Evolutionary conservation across 257 asterid species (phyloP).

Genomic region (Solanum tarijense): DNA sequence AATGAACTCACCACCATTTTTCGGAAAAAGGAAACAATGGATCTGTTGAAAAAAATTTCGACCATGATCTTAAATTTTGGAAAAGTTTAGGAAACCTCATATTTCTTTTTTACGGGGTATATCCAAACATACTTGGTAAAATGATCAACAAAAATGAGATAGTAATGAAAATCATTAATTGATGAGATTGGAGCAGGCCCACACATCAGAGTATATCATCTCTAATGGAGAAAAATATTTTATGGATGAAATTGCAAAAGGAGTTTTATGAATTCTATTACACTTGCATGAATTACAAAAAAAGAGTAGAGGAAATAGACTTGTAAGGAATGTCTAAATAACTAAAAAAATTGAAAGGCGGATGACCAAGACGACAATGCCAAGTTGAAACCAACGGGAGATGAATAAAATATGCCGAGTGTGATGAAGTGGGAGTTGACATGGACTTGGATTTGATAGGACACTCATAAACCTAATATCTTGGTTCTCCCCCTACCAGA

Average conservation of each 20-base stretch:
- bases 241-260: not conserved
- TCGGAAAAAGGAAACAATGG: not conserved
- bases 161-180: not conserved
- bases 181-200: not conserved
- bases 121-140: not conserved
- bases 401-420: too few species aligned
- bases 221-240: not conserved
- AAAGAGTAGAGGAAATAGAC: not conserved
- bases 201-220: not conserved
- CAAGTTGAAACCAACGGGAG: not conserved
- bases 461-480: not conserved
- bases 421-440: not conserved
- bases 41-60: not conserved
- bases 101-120: too few species aligned
- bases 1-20: not conserved
- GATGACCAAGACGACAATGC: not conserved
- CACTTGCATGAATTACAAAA: not conserved
- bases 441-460: not conserved
- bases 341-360: not conserved
- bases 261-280: not conserved
- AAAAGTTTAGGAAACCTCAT: not conserved
- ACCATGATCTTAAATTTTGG: not conserved
- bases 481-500: not conserved
- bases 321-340: not conserved
- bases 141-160: not conserved